Base-by-base conservation (phyloP, 106 monocot species). In the Amphibolis antarctica region DNA sequence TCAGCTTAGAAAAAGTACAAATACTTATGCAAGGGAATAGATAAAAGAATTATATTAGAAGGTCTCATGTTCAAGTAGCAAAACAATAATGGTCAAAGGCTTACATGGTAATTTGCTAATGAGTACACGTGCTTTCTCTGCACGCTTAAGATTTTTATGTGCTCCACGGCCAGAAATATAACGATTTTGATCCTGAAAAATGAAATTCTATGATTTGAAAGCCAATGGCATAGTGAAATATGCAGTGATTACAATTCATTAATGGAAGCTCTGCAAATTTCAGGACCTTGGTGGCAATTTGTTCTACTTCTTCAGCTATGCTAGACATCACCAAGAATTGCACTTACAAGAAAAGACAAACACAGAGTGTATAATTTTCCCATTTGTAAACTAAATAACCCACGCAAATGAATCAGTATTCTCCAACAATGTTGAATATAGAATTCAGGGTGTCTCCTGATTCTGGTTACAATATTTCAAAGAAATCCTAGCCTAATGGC, bases 71-170 rank as follows among this genome's bases (percentile, higher is more conserved):
- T 17, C 25, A 26, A 9, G 13, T 26, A 27, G 27, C 2, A 4
- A 56, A 27, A 9, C 11, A 27, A 12, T 15, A 46, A 14, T 24
- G 4, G 7, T 4, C 7, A 67, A 0, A 66, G 57, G 27, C 72
- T 86, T 68, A 88, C 93, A 79, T 73, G 88, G 88, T 54, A 88
- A 59, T 77, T 93, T 89, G 75, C 53, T 81, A 20, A 85, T 73
- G 24, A 85, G 55, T 43, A 64, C 30, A 55, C 93, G 77, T 18
- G 93, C 88, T 78, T 89, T 93, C 59, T 88, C 93, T 51, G 93
- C 88, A 66, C 88, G 88, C 50, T 88, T 93, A 60, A 93, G 64
- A 76, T 86, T 93, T 73, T 83, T 89, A 69, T 93, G 88, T 24
- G 78, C 76, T 53, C 93, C 88, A 66, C 88, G 72, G 64, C 82